phyloP scores from a whole-genome alignment of 768 basidiomycete genomes.

The Amanita muscaria region DNA sequence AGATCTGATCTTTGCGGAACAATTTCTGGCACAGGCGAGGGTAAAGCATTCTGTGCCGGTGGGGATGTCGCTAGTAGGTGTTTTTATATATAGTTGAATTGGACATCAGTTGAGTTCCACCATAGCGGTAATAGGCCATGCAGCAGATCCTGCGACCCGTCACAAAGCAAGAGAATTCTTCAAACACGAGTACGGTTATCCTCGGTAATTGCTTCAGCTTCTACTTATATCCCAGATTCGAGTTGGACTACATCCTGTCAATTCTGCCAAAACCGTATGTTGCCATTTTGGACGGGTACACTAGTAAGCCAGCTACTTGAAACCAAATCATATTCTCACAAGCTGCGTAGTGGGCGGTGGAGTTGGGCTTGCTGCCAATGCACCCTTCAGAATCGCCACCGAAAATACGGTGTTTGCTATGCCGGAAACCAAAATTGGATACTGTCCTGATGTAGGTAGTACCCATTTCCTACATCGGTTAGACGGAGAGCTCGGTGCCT shows the following conservation, averaged over 20 bases:
- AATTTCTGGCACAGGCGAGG: slow-evolving; percentile 63
- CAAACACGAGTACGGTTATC: slow-evolving; percentile 65
- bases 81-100: neutral
- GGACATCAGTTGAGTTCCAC: neutral
- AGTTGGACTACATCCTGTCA: slow-evolving; percentile 66
- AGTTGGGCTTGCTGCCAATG: slow-evolving; percentile 76
- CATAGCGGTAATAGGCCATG: slow-evolving; percentile 20
- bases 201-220: slow-evolving; percentile 12
- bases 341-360: slow-evolving; percentile 81
- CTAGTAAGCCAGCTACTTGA: slow-evolving; percentile 50
- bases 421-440: slow-evolving; percentile 94
- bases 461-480: slow-evolving; percentile 83
- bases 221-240: slow-evolving; percentile 47
- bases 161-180: slow-evolving; percentile 78
- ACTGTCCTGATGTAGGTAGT: slow-evolving; percentile 88
- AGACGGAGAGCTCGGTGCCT: slow-evolving; percentile 92
- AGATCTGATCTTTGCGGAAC: slow-evolving; percentile 60
- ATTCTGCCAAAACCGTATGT: slow-evolving; percentile 82
- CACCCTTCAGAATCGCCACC: slow-evolving; percentile 87
- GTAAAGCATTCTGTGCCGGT: slow-evolving; percentile 85
- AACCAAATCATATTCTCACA: slow-evolving; percentile 8
- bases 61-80: slow-evolving; percentile 85
- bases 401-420: slow-evolving; percentile 89
- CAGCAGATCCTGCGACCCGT: slow-evolving; percentile 41
- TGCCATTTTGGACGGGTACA: slow-evolving; percentile 82